Conservation (phyloP, 2,329 filamentous ascomycete species). For the Aspergillus amoenus region DNA sequence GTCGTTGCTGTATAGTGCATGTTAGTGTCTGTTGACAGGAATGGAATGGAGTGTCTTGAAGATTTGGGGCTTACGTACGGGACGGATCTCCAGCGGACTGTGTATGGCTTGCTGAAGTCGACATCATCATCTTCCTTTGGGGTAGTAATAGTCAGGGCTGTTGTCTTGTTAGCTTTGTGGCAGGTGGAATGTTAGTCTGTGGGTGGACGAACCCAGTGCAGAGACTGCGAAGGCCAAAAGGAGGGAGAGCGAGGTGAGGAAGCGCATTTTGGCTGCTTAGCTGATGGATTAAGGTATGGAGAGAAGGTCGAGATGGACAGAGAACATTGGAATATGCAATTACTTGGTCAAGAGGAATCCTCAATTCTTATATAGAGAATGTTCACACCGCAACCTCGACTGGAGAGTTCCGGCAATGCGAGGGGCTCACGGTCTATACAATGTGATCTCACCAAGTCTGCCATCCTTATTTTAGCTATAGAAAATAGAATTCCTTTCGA, state of each 20-base stretch:
- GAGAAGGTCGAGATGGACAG: neutral
- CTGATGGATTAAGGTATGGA: neutral
- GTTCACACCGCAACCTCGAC: constrained; percentile 3
- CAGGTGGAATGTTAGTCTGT: neutral
- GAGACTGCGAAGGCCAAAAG: constrained; percentile 30
- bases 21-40: neutral
- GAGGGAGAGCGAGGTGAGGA: constrained; percentile 21
- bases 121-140: constrained; percentile 30
- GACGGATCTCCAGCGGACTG: constrained; percentile 42
- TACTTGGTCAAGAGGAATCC: neutral
- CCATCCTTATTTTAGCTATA: neutral
- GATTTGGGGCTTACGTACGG: constrained; percentile 21
- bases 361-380: constrained; percentile 6
- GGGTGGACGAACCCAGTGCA: constrained; percentile 25
- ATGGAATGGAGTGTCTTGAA: neutral
- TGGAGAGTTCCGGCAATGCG: constrained; percentile 5
- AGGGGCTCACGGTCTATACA: constrained; percentile 5
- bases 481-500: neutral
- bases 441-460: neutral
- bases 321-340: neutral
- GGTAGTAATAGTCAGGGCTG: constrained; percentile 35
- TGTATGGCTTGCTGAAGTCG: constrained; percentile 38
- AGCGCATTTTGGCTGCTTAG: constrained; percentile 27
- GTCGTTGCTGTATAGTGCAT: constrained; percentile 34
- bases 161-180: neutral